Evolutionary conservation across 116 monocot genomes (phyloP).

Genomic region (Iris pallida): DNA sequence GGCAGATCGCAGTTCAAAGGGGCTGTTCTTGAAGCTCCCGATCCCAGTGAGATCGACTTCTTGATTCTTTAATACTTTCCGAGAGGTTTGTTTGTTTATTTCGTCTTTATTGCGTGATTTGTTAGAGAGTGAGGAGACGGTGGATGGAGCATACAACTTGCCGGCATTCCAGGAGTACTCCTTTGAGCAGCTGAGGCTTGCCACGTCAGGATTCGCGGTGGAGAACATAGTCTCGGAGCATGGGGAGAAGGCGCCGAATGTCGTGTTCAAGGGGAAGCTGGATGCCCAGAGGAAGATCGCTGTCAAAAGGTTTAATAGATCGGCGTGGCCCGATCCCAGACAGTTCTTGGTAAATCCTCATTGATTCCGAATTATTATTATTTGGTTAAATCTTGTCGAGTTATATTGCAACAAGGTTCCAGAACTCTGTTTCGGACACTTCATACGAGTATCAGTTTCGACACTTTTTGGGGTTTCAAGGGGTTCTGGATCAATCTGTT

Average conservation of each 20-base stretch:
- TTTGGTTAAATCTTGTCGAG: no score
- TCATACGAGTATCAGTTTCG: not conserved
- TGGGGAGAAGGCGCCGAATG: conserved; percentile 90
- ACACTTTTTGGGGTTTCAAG: no score
- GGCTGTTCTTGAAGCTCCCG: conserved; percentile 50
- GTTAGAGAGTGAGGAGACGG: conserved; percentile 53
- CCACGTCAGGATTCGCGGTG: conserved; percentile 74
- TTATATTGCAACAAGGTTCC: not conserved
- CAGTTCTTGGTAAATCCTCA: conserved; percentile 69
- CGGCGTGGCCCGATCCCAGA: conserved; percentile 88
- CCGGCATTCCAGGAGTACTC: conserved; percentile 80
- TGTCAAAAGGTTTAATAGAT: conserved; percentile 84
- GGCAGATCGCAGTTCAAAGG: conserved; percentile 38
- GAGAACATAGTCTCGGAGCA: conserved; percentile 98
- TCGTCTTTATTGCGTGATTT: not conserved
- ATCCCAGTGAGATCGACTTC: conserved; percentile 32
- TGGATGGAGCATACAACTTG: conserved; percentile 35
- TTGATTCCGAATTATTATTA: not conserved
- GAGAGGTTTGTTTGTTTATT: not conserved
- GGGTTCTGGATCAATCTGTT: no score
- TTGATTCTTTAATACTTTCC: not conserved
- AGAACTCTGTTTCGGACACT: not conserved
- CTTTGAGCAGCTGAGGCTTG: conserved; percentile 83
- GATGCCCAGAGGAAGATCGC: conserved; percentile 80
- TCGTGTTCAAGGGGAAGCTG: conserved; percentile 91